Percentiles rank a stretch among this genome's conserved stretches.
Conservation (phyloP, 1,284 basidiomycete genomes). For the Ustilago hordei region DNA sequence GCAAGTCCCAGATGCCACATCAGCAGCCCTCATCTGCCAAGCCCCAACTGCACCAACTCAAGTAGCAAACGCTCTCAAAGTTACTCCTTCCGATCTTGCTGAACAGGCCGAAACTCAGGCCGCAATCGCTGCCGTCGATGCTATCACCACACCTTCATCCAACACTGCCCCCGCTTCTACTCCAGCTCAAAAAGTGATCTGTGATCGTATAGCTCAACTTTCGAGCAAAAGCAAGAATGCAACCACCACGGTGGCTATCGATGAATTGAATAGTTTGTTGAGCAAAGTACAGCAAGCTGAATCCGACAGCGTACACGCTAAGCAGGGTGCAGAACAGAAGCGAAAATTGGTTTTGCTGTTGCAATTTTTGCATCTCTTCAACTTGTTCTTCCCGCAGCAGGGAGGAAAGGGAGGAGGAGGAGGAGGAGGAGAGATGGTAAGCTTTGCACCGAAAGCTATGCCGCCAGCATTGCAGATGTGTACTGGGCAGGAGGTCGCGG, state of each 20-base stretch:
- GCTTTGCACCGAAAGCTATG: slow-evolving; percentile 36
- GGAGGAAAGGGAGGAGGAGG: neutral
- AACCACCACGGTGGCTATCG: slow-evolving; percentile 31
- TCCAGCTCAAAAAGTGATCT: slow-evolving; percentile 40
- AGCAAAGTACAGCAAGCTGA: slow-evolving; percentile 31
- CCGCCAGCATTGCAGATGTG: slow-evolving; percentile 43
- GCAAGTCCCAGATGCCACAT: slow-evolving; percentile 26
- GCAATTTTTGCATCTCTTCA: slow-evolving; percentile 56
- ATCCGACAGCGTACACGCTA: neutral
- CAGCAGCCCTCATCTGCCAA: slow-evolving; percentile 38
- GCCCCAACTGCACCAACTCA: slow-evolving; percentile 32
- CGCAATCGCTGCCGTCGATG: slow-evolving; percentile 40
- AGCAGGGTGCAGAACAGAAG: slow-evolving; percentile 13
- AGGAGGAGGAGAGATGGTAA: slow-evolving; percentile 2
- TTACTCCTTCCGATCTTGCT: slow-evolving; percentile 38
- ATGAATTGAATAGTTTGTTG: slow-evolving; percentile 39
- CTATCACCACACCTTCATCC: slow-evolving; percentile 12
- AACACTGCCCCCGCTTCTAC: neutral
- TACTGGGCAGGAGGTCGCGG: slow-evolving; percentile 46
- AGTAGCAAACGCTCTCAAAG: slow-evolving; percentile 46
- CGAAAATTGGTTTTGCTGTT: slow-evolving; percentile 39
- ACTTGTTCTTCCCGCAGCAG: slow-evolving; percentile 44
- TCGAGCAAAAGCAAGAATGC: slow-evolving; percentile 25
- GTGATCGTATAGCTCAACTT: slow-evolving; percentile 25
- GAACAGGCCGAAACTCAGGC: slow-evolving; percentile 45